A percentile compares a stretch with the other conserved stretches of the same genome.
These are phyloP conservation scores for Metschnikowia continentalis DNA, from an alignment of 805 yeast species.

Conservation along the genomic window DNA sequence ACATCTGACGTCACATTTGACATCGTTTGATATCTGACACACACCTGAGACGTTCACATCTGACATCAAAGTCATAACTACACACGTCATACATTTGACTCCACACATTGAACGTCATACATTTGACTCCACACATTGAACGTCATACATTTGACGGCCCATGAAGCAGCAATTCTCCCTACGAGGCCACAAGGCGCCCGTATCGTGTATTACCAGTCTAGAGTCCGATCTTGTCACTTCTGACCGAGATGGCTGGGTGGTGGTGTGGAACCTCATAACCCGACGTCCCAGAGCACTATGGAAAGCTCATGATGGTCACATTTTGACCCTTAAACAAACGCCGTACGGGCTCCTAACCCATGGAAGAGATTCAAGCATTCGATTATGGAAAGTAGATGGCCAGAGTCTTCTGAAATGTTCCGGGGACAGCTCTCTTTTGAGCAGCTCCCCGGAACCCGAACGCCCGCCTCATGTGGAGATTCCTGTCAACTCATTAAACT, in stretches of 20 bases:
- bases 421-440: constrained; percentile 4
- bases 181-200: constrained; percentile 16
- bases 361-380: constrained; percentile 57
- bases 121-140: background rate
- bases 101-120: too few species aligned
- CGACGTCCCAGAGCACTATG: constrained; percentile 55
- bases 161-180: constrained; percentile 11
- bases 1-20: background rate
- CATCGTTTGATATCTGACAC: background rate
- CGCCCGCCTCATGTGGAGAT: constrained; percentile 36
- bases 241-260: constrained; percentile 59
- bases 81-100: too few species aligned
- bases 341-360: constrained; percentile 48
- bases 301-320: constrained; percentile 52
- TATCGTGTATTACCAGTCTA: constrained; percentile 11
- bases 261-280: constrained; percentile 60
- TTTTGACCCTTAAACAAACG: constrained; percentile 44
- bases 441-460: constrained; percentile 1
- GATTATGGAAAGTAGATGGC: constrained; percentile 38
- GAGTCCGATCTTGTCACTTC: constrained; percentile 39
- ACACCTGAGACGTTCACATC: background rate
- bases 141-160: background rate
- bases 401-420: constrained; percentile 2
- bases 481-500: constrained; percentile 73
- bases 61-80: background rate